Percentiles rank a stretch among this genome's conserved stretches.
phyloP scores from a whole-genome alignment of 345 rosid genomes.

The Geranium rotundifolium region DNA sequence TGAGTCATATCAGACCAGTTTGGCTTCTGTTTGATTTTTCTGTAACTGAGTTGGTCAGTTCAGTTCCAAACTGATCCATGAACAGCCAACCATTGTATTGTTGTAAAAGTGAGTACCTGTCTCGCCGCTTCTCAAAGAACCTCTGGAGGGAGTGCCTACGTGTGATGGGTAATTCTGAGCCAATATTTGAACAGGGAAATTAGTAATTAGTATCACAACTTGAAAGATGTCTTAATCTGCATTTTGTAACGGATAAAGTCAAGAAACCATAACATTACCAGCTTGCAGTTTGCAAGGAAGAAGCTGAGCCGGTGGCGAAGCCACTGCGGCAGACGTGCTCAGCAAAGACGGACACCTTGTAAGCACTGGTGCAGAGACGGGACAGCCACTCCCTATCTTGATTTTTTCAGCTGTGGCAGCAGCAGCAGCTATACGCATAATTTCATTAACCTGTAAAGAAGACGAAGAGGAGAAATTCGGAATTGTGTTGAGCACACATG shows the following conservation, averaged over 20 bases:
- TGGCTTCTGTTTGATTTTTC: too few relatives aligned
- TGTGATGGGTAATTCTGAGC: constrained; percentile 66
- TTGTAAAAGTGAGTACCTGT: constrained; percentile 40
- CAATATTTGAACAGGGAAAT: constrained; percentile 7
- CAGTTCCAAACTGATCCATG: neutral
- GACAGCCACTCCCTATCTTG: constrained; percentile 25
- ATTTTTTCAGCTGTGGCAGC: constrained; percentile 37
- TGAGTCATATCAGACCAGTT: too few relatives aligned
- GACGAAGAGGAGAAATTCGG: neutral
- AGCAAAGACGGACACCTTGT: constrained; percentile 73
- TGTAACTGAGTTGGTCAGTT: neutral
- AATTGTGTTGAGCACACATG: neutral
- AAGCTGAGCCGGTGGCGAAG: constrained; percentile 42
- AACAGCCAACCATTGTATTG: neutral
- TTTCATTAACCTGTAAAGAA: constrained; percentile 46
- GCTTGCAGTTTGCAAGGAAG: constrained; percentile 66
- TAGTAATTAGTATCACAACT: neutral
- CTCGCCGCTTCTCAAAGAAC: constrained; percentile 81
- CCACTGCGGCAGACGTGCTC: constrained; percentile 44
- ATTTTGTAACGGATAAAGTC: neutral
- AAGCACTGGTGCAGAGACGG: constrained; percentile 38
- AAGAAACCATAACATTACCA: constrained; percentile 25
- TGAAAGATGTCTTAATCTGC: neutral
- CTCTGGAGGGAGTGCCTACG: constrained; percentile 88
- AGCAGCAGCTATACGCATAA: constrained; percentile 53